Evolutionary conservation across 2,329 filamentous ascomycete species (phyloP), one percentile per base, ranked within the genome.

Genomic region (Colletotrichum liriopes): DNA sequence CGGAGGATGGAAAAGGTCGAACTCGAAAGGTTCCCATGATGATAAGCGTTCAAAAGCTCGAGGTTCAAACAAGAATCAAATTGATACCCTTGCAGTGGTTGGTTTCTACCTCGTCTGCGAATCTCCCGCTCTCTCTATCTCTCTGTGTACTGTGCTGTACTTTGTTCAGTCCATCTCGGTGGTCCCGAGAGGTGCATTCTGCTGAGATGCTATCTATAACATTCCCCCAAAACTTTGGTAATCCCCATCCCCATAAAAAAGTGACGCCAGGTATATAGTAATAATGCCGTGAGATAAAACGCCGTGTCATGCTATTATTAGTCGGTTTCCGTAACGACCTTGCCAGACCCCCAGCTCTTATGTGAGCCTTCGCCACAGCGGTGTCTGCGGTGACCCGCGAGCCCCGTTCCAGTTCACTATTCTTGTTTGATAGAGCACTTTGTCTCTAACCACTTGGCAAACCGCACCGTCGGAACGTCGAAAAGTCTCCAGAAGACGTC

Each of bases 401-500:
- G 65, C 64, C 59, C 41, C 54, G 16, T 37, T 26, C 47, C 16
- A 9, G 9, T 45, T n/a, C 39, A 47, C 58, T 71, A 52, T 23
- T 43, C 6, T 51, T 74, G 64, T 72, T 81, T 82, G 60, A 79
- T 75, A 37, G 81, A 77, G 72, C 84, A 84, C 73, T 82, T 83
- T 58, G 74, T 79, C 79, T 90, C 88, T 2, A 89, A 75, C 88
- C 87, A 89, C 77, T 85, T 89, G 26, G 88, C 85, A 74, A 91
- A 87, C 76, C 83, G 84, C 64, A 91, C 89, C 8, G 86, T 86
- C 0, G 88, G 88, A 62, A 85, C 84, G 74, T 91, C 89, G 20
- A 91, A 84, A 2, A 82, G 81, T 32, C 88, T 82, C 84, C 87
- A 89, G 72, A 89, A 90, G 5, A 91, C 74, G 72, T 91, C 89